phyloP scores from a whole-genome alignment of 306 rosid genomes.

The Fragaria vesca region DNA sequence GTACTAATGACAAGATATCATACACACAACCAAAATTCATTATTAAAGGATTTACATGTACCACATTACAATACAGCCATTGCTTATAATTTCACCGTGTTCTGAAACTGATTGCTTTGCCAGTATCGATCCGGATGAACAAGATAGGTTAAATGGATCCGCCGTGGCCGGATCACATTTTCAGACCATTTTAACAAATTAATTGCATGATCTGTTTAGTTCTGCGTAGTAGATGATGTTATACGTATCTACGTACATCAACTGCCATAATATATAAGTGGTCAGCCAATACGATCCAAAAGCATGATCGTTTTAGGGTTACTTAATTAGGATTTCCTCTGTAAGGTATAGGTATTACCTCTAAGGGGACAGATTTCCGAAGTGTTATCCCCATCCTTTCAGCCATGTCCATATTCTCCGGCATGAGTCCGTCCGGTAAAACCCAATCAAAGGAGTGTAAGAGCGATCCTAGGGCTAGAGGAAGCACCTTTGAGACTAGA shows the following conservation, averaged over 20 bases:
- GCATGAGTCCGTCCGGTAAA: conserved; percentile 46
- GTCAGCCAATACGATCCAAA: not conserved
- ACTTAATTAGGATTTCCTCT: not conserved
- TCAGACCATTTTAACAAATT: no score
- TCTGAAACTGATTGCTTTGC: no score
- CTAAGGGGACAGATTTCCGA: conserved; percentile 57
- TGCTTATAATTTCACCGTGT: no score
- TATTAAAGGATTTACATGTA: no score
- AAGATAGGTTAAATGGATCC: no score
- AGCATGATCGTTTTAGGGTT: not conserved
- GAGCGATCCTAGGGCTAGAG: conserved; percentile 69
- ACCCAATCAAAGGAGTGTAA: conserved; percentile 70
- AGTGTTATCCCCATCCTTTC: conserved; percentile 83
- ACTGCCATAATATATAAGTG: not conserved
- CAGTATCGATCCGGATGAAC: no score
- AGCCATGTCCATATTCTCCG: conserved; percentile 77
- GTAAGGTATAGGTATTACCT: conserved; percentile 44
- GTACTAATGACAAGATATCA: no score
- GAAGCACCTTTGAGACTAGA: conserved; percentile 71
- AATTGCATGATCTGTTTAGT: no score
- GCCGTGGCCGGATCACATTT: no score
- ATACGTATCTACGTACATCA: not conserved
- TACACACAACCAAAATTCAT: no score
- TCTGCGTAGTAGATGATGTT: no score
- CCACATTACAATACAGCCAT: no score